phyloP scores from a whole-genome alignment of 2,329 filamentous ascomycete genomes.

The Onygenales sp. region DNA sequence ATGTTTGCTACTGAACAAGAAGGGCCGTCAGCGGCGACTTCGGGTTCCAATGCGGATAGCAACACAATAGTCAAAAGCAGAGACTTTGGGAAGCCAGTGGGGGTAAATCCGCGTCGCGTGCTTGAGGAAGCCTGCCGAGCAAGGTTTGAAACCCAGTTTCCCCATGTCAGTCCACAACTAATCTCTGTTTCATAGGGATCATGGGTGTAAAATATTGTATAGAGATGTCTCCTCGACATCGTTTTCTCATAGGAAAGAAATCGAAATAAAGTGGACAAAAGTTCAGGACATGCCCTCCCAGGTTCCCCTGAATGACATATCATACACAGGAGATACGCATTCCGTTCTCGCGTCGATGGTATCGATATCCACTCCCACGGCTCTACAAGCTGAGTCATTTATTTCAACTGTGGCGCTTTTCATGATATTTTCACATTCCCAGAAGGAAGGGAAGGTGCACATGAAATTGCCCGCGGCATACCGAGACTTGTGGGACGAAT shows the following conservation, averaged over 20 bases:
- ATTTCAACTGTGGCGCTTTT: constrained; percentile 76
- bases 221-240: constrained; percentile 61
- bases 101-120: constrained; percentile 63
- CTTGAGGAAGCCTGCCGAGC: constrained; percentile 83
- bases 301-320: constrained; percentile 33
- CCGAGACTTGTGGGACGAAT: constrained; percentile 78
- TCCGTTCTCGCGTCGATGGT: constrained; percentile 62
- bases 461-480: constrained; percentile 68
- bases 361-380: constrained; percentile 61
- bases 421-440: constrained; percentile 63
- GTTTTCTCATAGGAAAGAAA: constrained; percentile 65
- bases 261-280: constrained; percentile 73
- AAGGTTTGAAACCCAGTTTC: constrained; percentile 40
- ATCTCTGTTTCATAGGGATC: constrained; percentile 47
- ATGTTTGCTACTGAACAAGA: constrained; percentile 42
- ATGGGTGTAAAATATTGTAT: constrained; percentile 57
- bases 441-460: constrained; percentile 78
- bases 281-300: constrained; percentile 47
- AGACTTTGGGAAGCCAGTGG: constrained; percentile 77
- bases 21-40: constrained; percentile 33
- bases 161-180: constrained; percentile 1
- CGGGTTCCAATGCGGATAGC: constrained; percentile 24
- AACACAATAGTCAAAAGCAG: constrained; percentile 47
- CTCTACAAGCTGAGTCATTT: constrained; percentile 77
- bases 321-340: constrained; percentile 35